Conservation (phyloP, 495 filamentous ascomycete genomes). For the Hypomontagnella submonticulosa region DNA sequence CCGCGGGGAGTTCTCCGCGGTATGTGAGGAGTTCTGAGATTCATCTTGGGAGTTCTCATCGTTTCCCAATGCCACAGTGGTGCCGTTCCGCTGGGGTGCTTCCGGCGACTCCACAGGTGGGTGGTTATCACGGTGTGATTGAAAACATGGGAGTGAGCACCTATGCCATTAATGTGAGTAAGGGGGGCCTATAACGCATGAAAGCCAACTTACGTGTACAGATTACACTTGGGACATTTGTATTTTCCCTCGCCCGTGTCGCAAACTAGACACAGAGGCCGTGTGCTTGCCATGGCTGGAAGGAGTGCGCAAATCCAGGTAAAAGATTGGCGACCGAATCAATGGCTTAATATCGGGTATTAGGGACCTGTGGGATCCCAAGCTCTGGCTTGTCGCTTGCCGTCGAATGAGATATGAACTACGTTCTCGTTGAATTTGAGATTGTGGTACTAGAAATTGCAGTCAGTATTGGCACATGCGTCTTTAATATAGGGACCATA, state of each 20-base stretch:
- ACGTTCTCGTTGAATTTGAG: neutral
- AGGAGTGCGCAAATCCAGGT: neutral
- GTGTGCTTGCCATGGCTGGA: conserved; percentile 30
- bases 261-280: conserved; percentile 64
- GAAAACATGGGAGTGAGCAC: conserved; percentile 76
- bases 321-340: neutral
- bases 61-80: neutral
- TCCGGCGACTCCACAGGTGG: conserved; percentile 25
- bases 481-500: too few relatives aligned
- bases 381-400: neutral
- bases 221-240: conserved; percentile 67
- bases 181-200: neutral
- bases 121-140: conserved; percentile 64
- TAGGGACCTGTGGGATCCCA: neutral
- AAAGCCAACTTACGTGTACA: conserved; percentile 64
- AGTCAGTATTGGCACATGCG: too few relatives aligned
- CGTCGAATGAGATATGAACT: neutral
- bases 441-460: neutral
- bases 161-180: conserved; percentile 52
- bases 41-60: neutral
- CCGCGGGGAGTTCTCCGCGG: neutral
- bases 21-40: neutral
- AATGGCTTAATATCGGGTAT: neutral
- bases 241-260: conserved; percentile 65
- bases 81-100: neutral